Conservation (phyloP, 805 yeast genomes). For the Saccharomycopsis guyanensis region DNA sequence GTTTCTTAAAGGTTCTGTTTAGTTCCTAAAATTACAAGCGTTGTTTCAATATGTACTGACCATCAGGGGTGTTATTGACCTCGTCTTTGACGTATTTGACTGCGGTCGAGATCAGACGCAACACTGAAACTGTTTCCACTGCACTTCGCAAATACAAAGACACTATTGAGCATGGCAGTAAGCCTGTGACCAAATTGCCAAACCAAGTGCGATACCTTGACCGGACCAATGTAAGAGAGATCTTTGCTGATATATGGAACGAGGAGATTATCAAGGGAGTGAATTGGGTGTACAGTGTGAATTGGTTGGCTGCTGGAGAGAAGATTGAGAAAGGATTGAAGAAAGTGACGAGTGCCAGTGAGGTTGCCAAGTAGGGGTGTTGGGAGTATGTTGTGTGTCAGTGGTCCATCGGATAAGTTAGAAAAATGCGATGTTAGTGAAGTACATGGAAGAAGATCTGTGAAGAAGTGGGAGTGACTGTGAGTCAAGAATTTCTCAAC, state of each 20-base stretch:
- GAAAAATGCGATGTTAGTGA: background rate
- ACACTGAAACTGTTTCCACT: conserved; percentile 1
- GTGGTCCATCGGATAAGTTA: too few species aligned
- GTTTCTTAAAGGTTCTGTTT: too few species aligned
- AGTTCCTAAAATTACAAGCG: too few species aligned
- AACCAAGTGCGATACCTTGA: conserved; percentile 15
- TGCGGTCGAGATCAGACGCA: conserved; percentile 15
- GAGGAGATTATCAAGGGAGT: conserved; percentile 20
- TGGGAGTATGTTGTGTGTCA: too few species aligned
- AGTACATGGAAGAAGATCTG: background rate
- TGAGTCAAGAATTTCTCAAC: too few species aligned
- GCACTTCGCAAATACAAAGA: conserved; percentile 11
- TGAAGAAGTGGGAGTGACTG: too few species aligned
- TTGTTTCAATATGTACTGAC: background rate
- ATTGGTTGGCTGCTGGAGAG: conserved; percentile 20
- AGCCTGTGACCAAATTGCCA: conserved; percentile 1
- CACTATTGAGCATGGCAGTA: conserved; percentile 13
- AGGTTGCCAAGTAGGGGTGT: too few species aligned
- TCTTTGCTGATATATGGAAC: conserved; percentile 21
- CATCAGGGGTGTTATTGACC: conserved; percentile 15
- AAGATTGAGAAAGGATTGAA: conserved; percentile 14
- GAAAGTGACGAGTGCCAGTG: background rate
- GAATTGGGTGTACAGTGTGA: conserved; percentile 21
- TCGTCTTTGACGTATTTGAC: conserved; percentile 20
- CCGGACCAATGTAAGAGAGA: conserved; percentile 18